These are phyloP conservation scores for Kwoniella pini DNA, from an alignment of 768 basidiomycete species.

Conservation along the genomic window DNA sequence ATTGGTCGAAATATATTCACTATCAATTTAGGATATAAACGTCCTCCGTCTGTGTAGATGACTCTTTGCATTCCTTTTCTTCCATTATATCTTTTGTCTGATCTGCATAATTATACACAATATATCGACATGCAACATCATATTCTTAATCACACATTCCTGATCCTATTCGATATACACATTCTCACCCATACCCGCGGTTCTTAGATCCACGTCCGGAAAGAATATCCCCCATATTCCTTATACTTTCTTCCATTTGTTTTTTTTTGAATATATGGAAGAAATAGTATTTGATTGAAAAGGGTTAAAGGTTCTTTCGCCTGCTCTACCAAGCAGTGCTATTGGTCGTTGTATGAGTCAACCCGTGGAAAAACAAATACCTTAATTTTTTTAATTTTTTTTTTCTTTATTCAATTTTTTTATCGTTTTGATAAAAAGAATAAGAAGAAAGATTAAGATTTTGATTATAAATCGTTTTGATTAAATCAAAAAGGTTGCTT, in stretches of 20 bases:
- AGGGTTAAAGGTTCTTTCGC: constrained; percentile 38
- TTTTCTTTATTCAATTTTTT: constrained; percentile 1
- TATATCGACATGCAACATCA: constrained; percentile 16
- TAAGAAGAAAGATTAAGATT: not conserved
- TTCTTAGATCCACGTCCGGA: constrained; percentile 54
- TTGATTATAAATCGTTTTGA: constrained; percentile 18
- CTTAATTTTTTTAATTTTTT: constrained; percentile 3
- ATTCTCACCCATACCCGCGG: constrained; percentile 37
- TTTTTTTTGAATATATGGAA: not conserved
- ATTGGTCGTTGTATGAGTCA: constrained; percentile 54
- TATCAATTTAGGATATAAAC: no score
- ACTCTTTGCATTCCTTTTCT: not conserved
- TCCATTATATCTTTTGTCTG: not conserved
- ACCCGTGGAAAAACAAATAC: constrained; percentile 47
- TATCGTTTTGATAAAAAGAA: not conserved
- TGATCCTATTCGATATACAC: constrained; percentile 6
- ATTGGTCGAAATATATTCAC: no score
- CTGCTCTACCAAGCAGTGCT: constrained; percentile 47
- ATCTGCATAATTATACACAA: not conserved
- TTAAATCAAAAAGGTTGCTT: constrained; percentile 17
- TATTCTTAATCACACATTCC: not conserved
- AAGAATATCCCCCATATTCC: constrained; percentile 28
- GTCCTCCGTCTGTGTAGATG: no score
- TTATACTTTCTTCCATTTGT: constrained; percentile 13
- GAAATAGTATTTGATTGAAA: constrained; percentile 2